Percentiles rank a stretch among this genome's conserved stretches.
phyloP scores from a whole-genome alignment of 139 green algal species.

The Zygnema cylindricum region DNA sequence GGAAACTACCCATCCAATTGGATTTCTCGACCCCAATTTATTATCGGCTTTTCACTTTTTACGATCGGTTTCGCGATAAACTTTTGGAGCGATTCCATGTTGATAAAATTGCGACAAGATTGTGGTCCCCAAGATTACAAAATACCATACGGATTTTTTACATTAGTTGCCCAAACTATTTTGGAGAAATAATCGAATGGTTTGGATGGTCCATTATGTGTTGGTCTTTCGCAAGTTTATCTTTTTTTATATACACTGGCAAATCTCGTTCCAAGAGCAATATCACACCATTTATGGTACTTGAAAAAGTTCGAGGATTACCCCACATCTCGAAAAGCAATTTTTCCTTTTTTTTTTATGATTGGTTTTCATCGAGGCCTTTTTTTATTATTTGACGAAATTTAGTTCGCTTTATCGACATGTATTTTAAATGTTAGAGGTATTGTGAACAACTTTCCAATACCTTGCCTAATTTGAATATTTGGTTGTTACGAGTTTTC shows the following conservation, averaged over 20 bases:
- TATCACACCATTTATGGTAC: constrained; percentile 11
- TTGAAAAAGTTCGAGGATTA: constrained; percentile 19
- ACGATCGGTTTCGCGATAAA: too few species aligned
- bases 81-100: constrained; percentile 10
- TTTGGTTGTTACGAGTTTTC: too few species aligned
- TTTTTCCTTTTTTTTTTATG: constrained; percentile 22
- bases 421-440: too few species aligned
- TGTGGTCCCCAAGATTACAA: background rate
- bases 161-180: constrained; percentile 19
- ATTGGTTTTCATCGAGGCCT: background rate
- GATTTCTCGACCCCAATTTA: too few species aligned
- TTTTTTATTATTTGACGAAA: background rate
- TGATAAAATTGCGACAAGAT: background rate
- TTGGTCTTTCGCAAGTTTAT: background rate
- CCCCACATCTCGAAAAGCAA: background rate
- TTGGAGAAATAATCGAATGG: constrained; percentile 32
- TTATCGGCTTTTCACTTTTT: too few species aligned
- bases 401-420: too few species aligned
- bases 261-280: constrained; percentile 18
- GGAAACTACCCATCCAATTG: too few species aligned
- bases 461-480: too few species aligned
- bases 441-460: too few species aligned
- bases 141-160: background rate
- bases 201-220: background rate
- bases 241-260: constrained; percentile 19